These are phyloP conservation scores for Colletotrichum australisinense DNA, from an alignment of 2,329 filamentous ascomycete species.

Conservation along the genomic window DNA sequence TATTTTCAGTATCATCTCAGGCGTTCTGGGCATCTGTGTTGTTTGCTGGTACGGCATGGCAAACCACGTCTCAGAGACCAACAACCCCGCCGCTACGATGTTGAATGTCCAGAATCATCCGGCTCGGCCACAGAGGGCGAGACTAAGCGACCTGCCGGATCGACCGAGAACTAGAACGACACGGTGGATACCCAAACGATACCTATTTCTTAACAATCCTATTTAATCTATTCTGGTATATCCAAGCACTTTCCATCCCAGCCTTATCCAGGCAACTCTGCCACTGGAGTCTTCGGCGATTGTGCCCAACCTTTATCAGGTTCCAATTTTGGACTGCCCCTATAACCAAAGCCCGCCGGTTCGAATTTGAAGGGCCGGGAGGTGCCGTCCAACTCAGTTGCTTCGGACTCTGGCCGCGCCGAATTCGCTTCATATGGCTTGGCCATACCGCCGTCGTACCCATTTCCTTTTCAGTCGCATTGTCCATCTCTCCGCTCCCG, in stretches of 20 bases:
- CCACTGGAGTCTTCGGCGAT: background rate
- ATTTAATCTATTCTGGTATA: background rate
- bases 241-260: background rate
- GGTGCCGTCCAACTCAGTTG: background rate
- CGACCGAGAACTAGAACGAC: no score
- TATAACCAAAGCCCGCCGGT: background rate
- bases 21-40: constrained; percentile 74
- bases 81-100: no score
- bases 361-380: background rate
- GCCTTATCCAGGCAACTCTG: background rate
- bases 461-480: background rate
- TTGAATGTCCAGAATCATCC: no score
- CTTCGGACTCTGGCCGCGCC: background rate
- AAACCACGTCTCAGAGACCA: background rate
- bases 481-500: background rate
- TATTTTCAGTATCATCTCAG: constrained; percentile 76
- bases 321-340: background rate
- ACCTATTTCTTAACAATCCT: background rate
- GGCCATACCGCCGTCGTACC: background rate
- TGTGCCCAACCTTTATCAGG: background rate
- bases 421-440: background rate
- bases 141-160: no score
- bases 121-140: no score
- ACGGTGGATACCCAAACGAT: constrained; percentile 44
- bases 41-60: constrained; percentile 75